Evolutionary conservation across 139 green algal genomes (phyloP), one percentile per base, ranked within the genome.

Genomic region (Picochlorum sp.): DNA sequence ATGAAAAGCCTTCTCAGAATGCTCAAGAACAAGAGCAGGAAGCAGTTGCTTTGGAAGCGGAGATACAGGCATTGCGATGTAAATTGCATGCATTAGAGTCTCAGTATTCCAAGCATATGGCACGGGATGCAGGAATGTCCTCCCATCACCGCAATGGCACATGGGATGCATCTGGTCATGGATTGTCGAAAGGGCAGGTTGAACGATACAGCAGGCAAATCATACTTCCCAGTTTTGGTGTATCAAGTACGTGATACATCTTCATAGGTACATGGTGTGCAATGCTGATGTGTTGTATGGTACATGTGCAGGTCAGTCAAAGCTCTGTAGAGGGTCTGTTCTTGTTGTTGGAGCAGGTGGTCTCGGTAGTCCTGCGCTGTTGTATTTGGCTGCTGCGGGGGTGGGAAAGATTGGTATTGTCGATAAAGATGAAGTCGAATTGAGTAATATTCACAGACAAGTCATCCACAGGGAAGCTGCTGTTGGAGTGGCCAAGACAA

Each of bases 401-500:
- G 71, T 94, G 21, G 87, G 86, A 1, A 62, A 54, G 0, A 49
- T 97, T 31, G 90, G 88, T 9, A 79, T 97, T 3, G 83, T 87
- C 26, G 90, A 97, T 72, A 69, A 80, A 28, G 90, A 97, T 57
- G 62, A 54, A 1, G 90, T 97, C 13, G 87, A 95, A 54, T 49
- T 88, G 4, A 87, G 65, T 74, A 97, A 97, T 71, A 79, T 97
- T 58, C 90, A 97, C 71, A 77, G 88, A 11, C 84, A 90, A 67
- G 68, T 96, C 26, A 82, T 86, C 4, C 89, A 96, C 74, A 78
- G 49, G 6, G 87, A 96, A 69, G 60, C 55, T 15, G 49, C 52
- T 0, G 75, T 94, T 38, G 89, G 88, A 4, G 45, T 66, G 51
- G 78, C 87, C 76, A 97, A 97, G 80, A 79, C 82, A 11, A 45